Conservation (phyloP, 345 rosid genomes). For the sweet orange (Citrus sinensis) region DVS_A1.0 CM039168.1:29430001-29430500, state of each 20-base stretch:
- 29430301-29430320: not conserved
- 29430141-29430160: not conserved
- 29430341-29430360: not conserved
- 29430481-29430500: not conserved
- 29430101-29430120: not conserved
- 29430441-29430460: conserved; percentile 14
- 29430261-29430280: not conserved
- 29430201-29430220: not conserved
- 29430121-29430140: too few species aligned
- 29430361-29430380: not conserved
- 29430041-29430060: not conserved
- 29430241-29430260: conserved; percentile 6
- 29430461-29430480: conserved; percentile 1
- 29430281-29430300: conserved; percentile 1
- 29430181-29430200: conserved; percentile 11
- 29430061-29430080: too few species aligned
- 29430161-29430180: conserved; percentile 10
- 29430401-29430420: conserved; percentile 8
- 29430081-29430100: not conserved
- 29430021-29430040: not conserved
- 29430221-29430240: conserved; percentile 3
- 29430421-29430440: not conserved
- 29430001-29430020: not conserved
- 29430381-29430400: conserved; percentile 6
- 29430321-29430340: not conserved